Evolutionary conservation across 176 grass and related monocot genomes (phyloP), one percentile per base, ranked within the genome.

Genomic region (Canna indica): DNA sequence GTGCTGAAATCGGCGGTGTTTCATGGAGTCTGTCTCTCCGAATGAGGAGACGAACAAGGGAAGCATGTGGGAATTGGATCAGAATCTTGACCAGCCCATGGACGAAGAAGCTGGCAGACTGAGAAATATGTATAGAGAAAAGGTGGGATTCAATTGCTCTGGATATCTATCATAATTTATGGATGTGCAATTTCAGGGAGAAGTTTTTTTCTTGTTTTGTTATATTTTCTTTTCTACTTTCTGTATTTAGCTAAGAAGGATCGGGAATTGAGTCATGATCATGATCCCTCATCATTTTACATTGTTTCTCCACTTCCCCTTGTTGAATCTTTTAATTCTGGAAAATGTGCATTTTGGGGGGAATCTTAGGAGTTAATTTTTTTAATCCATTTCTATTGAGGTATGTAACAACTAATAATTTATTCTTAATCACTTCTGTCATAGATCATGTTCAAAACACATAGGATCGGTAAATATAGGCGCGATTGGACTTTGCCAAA

Each of bases 61-160:
- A 35, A 66, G 75, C 80, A 97, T 97, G 93, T 97, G 93, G 93
- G 93, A 92, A 73, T 81, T 97, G 68, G 89, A 97, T 78, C 93
- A 90, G 76, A 97, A 90, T 80, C 81, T 97, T 83, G 93, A 97
- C 84, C 89, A 90, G 67, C 86, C 93, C 71, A 97, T 97, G 93
- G 93, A 97, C 76, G 93, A 92, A 80, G 93, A 97, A 72, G 93
- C 93, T 22, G 80, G 77, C 25, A 82, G 79, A 28, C 79, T 97
- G 47, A 92, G 65, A 83, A 90, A 89, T 57, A 97, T 97, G 93
- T 97, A 97, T 44, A 89, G 77, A 81, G 93, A 92, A 92, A 90
- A 97, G 93, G 93, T 97, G 12, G 31, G 71, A 10, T 33, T 33
- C 22, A 38, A 66, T 53, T 79, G 33, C 27, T 81, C 47, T 25